A percentile compares a stretch with the other conserved stretches of the same genome.
Conservation (phyloP, 2,329 filamentous ascomycete genomes). For the Diplocarpon mali region DNA sequence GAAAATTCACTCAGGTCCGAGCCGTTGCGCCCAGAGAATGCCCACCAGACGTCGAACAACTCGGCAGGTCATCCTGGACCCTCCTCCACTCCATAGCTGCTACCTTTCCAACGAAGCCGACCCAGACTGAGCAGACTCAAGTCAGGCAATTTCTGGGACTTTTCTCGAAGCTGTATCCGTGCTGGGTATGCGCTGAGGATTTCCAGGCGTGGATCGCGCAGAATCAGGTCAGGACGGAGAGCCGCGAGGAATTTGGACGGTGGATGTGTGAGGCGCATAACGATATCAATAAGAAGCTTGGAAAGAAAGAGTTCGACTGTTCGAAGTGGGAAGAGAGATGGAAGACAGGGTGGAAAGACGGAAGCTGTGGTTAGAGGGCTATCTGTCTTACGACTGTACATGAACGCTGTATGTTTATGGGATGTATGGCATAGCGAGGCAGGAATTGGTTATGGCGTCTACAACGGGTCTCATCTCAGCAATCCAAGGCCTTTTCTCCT, state of each 20-base stretch:
- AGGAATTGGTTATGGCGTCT: too few species aligned
- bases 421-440: neutral
- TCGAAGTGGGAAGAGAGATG: slow-evolving; percentile 85
- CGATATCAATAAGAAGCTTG: slow-evolving; percentile 78
- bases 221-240: slow-evolving; percentile 45
- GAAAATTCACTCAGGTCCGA: slow-evolving; percentile 27
- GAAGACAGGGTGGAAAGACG: slow-evolving; percentile 77
- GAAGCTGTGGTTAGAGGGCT: slow-evolving; percentile 40
- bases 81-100: slow-evolving; percentile 87
- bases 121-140: slow-evolving; percentile 59
- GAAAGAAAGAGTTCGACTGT: slow-evolving; percentile 88
- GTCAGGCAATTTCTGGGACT: slow-evolving; percentile 66
- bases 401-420: neutral
- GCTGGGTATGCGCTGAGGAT: slow-evolving; percentile 90
- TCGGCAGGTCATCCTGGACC: slow-evolving; percentile 87
- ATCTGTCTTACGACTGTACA: neutral
- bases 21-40: slow-evolving; percentile 50
- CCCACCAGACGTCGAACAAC: slow-evolving; percentile 76
- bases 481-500: too few species aligned
- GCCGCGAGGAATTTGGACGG: slow-evolving; percentile 59
- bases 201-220: slow-evolving; percentile 72
- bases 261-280: slow-evolving; percentile 86
- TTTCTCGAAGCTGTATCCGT: slow-evolving; percentile 84
- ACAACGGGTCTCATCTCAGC: too few species aligned
- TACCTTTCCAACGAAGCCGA: slow-evolving; percentile 64